These are phyloP conservation scores for Linnemannia zychae DNA, from an alignment of 192 early-diverging fungal species.

Conservation along the genomic window DNA sequence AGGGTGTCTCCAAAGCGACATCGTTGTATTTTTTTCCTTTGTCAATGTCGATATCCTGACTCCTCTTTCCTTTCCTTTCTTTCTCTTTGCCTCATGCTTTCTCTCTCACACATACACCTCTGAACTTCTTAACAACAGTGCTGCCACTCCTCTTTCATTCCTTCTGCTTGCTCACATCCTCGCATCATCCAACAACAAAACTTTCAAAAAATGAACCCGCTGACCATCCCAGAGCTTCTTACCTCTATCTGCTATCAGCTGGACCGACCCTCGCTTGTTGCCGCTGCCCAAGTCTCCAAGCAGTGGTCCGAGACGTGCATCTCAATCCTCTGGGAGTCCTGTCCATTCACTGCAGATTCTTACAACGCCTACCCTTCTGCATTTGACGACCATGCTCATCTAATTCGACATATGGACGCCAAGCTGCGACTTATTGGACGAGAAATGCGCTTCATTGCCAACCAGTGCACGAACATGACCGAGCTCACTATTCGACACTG, in stretches of 20 bases:
- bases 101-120: not conserved
- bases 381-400: slow-evolving; percentile 38
- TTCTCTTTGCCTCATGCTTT: not conserved
- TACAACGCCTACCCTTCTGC: slow-evolving; percentile 24
- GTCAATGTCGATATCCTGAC: not conserved
- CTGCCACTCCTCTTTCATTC: not conserved
- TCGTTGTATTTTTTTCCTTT: no score
- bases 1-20: not conserved
- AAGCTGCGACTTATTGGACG: slow-evolving; percentile 29
- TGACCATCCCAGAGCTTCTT: slow-evolving; percentile 36
- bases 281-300: slow-evolving; percentile 6
- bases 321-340: slow-evolving; percentile 35
- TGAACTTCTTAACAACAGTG: not conserved
- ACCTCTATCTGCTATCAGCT: slow-evolving; percentile 14
- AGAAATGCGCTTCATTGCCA: slow-evolving; percentile 48
- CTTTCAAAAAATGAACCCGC: slow-evolving; percentile 20
- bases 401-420: slow-evolving; percentile 37
- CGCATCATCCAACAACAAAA: not conserved
- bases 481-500: slow-evolving; percentile 18
- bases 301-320: slow-evolving; percentile 26
- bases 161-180: not conserved
- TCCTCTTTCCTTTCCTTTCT: not conserved
- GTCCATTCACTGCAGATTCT: slow-evolving; percentile 35
- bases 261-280: slow-evolving; percentile 26
- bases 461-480: slow-evolving; percentile 36